These are phyloP conservation scores for Aspergillus pseudoviridinutans DNA, from an alignment of 2,329 filamentous ascomycete genomes.

Conservation along the genomic window DNA sequence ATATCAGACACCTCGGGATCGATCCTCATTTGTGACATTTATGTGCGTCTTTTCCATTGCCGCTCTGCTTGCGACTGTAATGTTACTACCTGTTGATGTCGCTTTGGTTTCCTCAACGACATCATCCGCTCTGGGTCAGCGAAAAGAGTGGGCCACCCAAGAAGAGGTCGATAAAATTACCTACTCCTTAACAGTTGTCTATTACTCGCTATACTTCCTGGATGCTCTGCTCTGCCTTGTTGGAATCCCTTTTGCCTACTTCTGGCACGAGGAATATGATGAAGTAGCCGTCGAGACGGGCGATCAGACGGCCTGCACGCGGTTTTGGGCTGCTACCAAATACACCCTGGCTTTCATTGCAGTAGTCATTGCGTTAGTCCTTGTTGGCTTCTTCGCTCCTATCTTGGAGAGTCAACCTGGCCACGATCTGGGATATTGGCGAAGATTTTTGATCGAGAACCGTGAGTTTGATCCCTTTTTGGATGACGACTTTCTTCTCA, in stretches of 20 bases:
- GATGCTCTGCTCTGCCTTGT: conserved; percentile 86
- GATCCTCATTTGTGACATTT: conserved; percentile 73
- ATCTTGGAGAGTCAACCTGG: conserved; percentile 64
- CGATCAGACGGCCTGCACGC: conserved; percentile 64
- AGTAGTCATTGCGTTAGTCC: conserved; percentile 71
- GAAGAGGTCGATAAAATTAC: conserved; percentile 73
- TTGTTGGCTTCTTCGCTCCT: conserved; percentile 92
- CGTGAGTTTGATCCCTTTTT: conserved; percentile 45
- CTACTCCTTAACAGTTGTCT: conserved; percentile 77
- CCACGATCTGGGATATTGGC: conserved; percentile 86
- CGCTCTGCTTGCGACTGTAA: conserved; percentile 81
- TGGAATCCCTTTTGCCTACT: conserved; percentile 92
- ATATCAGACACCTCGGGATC: conserved; percentile 85
- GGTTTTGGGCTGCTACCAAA: conserved; percentile 80
- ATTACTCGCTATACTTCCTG: conserved; percentile 88
- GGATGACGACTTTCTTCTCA: background rate
- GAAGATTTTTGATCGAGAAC: conserved; percentile 75
- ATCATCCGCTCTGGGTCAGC: conserved; percentile 67
- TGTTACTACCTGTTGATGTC: conserved; percentile 91
- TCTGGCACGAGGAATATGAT: conserved; percentile 97
- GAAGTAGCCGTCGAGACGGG: conserved; percentile 81
- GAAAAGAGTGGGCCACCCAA: conserved; percentile 93
- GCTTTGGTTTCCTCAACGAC: conserved; percentile 89
- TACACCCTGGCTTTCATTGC: conserved; percentile 84
- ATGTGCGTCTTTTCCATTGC: conserved; percentile 86